phyloP scores from a whole-genome alignment of 2,329 filamentous ascomycete genomes.

The Pseudogymnoascus sp. region DNA sequence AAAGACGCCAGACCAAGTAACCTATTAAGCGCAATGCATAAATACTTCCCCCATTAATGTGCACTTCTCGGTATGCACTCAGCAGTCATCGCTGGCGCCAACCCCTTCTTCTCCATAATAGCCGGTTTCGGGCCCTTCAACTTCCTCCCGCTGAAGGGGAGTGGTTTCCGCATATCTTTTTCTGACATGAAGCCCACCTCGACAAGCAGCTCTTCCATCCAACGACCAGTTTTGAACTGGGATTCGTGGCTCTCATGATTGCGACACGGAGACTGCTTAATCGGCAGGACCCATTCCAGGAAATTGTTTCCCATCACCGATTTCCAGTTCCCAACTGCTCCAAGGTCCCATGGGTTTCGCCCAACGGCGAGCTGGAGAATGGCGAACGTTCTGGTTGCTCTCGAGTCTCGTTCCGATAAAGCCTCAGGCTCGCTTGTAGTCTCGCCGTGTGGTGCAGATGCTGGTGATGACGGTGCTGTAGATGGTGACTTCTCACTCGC shows the following conservation, averaged over 20 bases:
- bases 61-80: not conserved
- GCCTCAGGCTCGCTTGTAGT: conserved; percentile 12
- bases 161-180: conserved; percentile 9
- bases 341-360: conserved; percentile 81
- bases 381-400: conserved; percentile 61
- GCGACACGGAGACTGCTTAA: conserved; percentile 65
- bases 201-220: conserved; percentile 47
- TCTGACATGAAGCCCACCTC: conserved; percentile 7
- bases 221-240: conserved; percentile 58
- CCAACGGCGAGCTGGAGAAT: conserved; percentile 65
- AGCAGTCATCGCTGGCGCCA: not conserved
- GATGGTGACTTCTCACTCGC: conserved; percentile 8
- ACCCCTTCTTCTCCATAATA: not conserved
- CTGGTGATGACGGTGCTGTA: conserved; percentile 1
- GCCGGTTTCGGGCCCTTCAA: not conserved
- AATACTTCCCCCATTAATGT: not conserved
- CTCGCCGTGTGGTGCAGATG: not conserved
- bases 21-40: not conserved
- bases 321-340: conserved; percentile 60
- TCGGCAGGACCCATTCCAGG: conserved; percentile 73
- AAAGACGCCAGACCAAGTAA: not conserved
- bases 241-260: conserved; percentile 57
- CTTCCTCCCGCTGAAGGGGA: not conserved
- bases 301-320: conserved; percentile 67
- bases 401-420: conserved; percentile 19